Base-by-base conservation (phyloP, 768 basidiomycete genomes). In the Amanita polypyramis region DNA sequence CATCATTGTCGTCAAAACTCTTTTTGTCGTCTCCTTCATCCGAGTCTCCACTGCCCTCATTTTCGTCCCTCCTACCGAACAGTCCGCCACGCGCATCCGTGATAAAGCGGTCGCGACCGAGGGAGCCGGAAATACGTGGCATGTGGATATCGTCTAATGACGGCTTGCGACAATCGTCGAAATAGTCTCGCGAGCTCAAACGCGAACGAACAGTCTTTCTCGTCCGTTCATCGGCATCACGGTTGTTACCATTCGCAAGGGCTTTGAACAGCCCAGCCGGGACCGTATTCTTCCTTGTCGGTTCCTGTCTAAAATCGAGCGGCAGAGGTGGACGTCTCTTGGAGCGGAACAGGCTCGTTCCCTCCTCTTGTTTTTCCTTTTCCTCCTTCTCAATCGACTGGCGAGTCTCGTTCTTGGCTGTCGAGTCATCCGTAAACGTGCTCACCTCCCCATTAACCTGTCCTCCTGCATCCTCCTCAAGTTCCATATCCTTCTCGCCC, bases 251-350 rank as follows among this genome's bases (percentile, higher is more conserved):
- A 44, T 66, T 74, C 21, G 74, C 79, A 43, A 88, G 70, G 9
- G 85, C 84, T 65, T 90, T 90, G 75, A 92, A 92, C 48, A 91
- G 58, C 2, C 86, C 86, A 29, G 89, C 89, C 15, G 89, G 89
- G 7, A 90, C 82, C 5, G 85, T 91, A 56, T 86, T 88, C 29
- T 69, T 78, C 29, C 47, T 49, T 7, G 71, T 70, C 10, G 65
- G 57, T 23, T 66, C 65, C 40, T 73, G 70, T 49, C 70, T 74
- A 68, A 89, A 92, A 61, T 90, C 86, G 42, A 78, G 60, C 11
- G 85, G 86, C 49, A 88, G 80, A 8, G 85, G 88, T 5, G 85
- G 77, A 37, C 84, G 82, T 60, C 78, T 84, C 30, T 70, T 56
- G 53, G 69, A 73, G 23, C 55, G 55, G 33, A 48, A 49, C 21